phyloP scores from a whole-genome alignment of 139 green algal species.

The Pleodorina starrii region DNA sequence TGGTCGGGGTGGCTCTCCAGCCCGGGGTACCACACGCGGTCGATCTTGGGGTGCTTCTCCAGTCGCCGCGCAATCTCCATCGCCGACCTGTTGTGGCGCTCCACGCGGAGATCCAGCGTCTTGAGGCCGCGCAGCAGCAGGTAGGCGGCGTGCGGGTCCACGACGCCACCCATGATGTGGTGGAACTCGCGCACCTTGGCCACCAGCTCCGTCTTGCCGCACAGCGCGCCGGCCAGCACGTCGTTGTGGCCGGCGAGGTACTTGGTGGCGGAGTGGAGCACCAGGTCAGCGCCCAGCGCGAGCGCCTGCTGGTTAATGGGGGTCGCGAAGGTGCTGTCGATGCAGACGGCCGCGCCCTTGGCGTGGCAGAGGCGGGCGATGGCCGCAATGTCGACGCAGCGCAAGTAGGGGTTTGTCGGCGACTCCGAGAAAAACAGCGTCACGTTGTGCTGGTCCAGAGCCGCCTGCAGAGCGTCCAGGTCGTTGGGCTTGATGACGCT shows the following conservation, averaged over 20 bases:
- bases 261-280: conserved; percentile 98
- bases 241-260: conserved; percentile 99
- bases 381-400: conserved; percentile 95
- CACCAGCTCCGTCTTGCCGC: conserved; percentile 86
- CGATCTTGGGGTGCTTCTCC: conserved; percentile 91
- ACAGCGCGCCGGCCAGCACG: conserved; percentile 93
- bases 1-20: conserved; percentile 95
- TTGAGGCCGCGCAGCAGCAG: conserved; percentile 98
- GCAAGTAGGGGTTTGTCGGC: conserved; percentile 99
- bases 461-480: conserved; percentile 81
- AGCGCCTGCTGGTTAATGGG: conserved; percentile 92
- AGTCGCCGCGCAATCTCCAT: conserved; percentile 75
- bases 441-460: conserved; percentile 80
- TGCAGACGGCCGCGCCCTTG: conserved; percentile 86
- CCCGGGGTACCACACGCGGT: conserved; percentile 84
- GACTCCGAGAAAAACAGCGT: conserved; percentile 98
- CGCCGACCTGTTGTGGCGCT: conserved; percentile 80
- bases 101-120: conserved; percentile 95
- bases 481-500: conserved; percentile 98
- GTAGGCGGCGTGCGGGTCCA: conserved; percentile 97
- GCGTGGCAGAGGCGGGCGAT: conserved; percentile 86
- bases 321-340: conserved; percentile 98
- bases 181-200: conserved; percentile 91
- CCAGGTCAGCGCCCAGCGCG: conserved; percentile 94
- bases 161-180: conserved; percentile 97